Evolutionary conservation across 2,329 filamentous ascomycete species (phyloP).

Genomic region (Pseudopyricularia javanii): DNA sequence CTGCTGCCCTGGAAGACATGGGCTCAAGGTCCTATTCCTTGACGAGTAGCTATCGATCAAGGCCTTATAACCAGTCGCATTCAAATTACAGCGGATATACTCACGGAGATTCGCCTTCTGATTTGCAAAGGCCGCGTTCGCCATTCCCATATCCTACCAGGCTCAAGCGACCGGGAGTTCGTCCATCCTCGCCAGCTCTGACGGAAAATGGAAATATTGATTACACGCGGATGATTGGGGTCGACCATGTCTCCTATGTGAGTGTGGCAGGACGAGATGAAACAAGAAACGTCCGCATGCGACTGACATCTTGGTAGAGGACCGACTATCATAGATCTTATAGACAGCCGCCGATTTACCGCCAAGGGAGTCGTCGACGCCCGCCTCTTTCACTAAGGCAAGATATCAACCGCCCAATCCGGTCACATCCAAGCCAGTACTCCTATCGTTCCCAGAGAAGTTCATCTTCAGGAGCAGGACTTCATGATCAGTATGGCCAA

Average conservation of each 20-base stretch:
- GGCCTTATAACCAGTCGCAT: slow-evolving; percentile 13
- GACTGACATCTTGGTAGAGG: background rate
- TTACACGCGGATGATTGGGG: slow-evolving; percentile 36
- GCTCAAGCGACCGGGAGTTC: slow-evolving; percentile 38
- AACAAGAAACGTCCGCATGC: background rate
- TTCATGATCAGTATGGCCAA: slow-evolving; percentile 7
- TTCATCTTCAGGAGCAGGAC: slow-evolving; percentile 13
- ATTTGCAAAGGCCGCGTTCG: slow-evolving; percentile 40
- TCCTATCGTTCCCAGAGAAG: slow-evolving; percentile 18
- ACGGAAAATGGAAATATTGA: slow-evolving; percentile 33
- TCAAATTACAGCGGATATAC: background rate
- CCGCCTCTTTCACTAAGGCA: slow-evolving; percentile 25
- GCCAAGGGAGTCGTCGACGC: slow-evolving; percentile 20
- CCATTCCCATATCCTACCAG: slow-evolving; percentile 47
- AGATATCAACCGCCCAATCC: slow-evolving; percentile 26
- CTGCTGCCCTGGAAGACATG: slow-evolving; percentile 27
- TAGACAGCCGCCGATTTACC: slow-evolving; percentile 19
- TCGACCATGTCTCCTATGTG: slow-evolving; percentile 34
- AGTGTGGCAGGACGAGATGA: slow-evolving; percentile 8
- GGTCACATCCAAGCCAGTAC: slow-evolving; percentile 17
- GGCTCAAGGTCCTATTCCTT: slow-evolving; percentile 41
- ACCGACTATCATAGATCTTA: slow-evolving; percentile 27
- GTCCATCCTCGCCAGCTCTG: slow-evolving; percentile 35
- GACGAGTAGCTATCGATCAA: slow-evolving; percentile 33
- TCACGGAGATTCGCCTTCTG: background rate